Conservation (phyloP, 1,139 yeast genomes). For the Eremothecium gossypii region DNA sequence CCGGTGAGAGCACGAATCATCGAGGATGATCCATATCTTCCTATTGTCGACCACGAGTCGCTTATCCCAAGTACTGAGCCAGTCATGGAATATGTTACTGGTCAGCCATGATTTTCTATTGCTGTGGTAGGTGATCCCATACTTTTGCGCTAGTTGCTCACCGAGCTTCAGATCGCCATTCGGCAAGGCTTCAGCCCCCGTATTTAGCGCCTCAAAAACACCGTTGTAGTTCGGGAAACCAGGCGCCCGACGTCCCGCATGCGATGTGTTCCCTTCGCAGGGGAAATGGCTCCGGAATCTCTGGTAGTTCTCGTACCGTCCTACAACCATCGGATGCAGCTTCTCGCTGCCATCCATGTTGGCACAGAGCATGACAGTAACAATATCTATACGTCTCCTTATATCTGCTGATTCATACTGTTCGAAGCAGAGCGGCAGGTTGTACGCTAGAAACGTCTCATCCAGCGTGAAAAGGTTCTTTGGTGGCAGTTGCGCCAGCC, state of each 20-base stretch:
- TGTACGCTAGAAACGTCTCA: slow-evolving; percentile 53
- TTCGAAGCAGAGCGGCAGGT: slow-evolving; percentile 51
- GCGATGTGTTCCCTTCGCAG: slow-evolving; percentile 10
- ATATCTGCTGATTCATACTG: slow-evolving; percentile 42
- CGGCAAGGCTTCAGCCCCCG: neutral
- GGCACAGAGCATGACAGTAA: slow-evolving; percentile 55
- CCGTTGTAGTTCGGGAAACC: neutral
- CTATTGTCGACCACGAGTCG: slow-evolving; percentile 38
- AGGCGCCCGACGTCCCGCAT: neutral
- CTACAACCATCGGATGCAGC: slow-evolving; percentile 51
- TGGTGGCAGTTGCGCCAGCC: slow-evolving; percentile 34
- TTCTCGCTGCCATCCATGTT: slow-evolving; percentile 58
- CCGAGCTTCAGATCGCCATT: slow-evolving; percentile 21
- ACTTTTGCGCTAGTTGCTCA: slow-evolving; percentile 41
- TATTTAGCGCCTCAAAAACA: neutral
- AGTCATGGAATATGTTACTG: slow-evolving; percentile 55
- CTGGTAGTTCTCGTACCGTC: slow-evolving; percentile 44
- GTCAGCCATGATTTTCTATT: slow-evolving; percentile 59
- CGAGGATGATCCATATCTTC: slow-evolving; percentile 46
- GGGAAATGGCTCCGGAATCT: slow-evolving; percentile 40
- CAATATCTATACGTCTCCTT: slow-evolving; percentile 30
- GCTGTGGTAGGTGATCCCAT: slow-evolving; percentile 48
- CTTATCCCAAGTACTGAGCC: slow-evolving; percentile 51
- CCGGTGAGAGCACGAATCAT: slow-evolving; percentile 57
- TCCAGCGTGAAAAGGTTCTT: slow-evolving; percentile 52